Base-by-base conservation (phyloP, 2,329 filamentous ascomycete genomes). In the Monosporascus sp. region DNA sequence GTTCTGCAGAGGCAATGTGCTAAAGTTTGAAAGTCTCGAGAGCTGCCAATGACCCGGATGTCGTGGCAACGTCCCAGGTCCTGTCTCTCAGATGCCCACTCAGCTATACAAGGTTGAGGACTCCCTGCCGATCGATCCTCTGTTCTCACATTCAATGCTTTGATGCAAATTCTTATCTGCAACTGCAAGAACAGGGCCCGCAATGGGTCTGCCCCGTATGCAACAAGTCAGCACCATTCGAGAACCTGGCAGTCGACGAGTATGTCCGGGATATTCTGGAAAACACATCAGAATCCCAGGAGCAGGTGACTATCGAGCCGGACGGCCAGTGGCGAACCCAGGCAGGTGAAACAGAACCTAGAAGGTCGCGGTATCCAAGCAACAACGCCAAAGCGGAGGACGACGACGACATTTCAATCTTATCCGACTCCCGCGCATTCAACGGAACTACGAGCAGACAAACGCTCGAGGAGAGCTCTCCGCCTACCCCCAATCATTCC, bases 181-280 rank as follows among this genome's bases (percentile, higher is more conserved):
- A 96, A 62, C 74, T 99, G 27, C 93, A 97, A 68, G 91, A 97
- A 68, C 94, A 99, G 74, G 93, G 90, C 0, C 94, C 94, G 0
- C 95, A 94, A 18, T 99, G 94, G 94, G 79, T 85, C n/a, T 99
- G 94, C 64, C 94, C 94, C 0, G 86, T 97, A 22, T 99, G 94
- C 74, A 93, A 87, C 70, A 95, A 92, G 65, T 72, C 82, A 0
- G 86, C 91, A 2, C 83, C 85, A 0, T 99, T 90, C 68, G 88
- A 93, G 49, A 85, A 82, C 47, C 74, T 99, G 24, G 90, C 90
- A 11, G 84, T 97, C 31, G 94, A 99, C 61, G 88, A 94, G 83
- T 94, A 77, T 67, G 91, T 96, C 17, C 84, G 87, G 64, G 88
- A 96, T 58, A 97, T 99, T 51, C 74, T 99, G 25, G 77, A 82